Percentiles rank a stretch among this genome's conserved stretches.
Conservation (phyloP, 495 filamentous ascomycete genomes). For the Aspergillus indologenus region DNA sequence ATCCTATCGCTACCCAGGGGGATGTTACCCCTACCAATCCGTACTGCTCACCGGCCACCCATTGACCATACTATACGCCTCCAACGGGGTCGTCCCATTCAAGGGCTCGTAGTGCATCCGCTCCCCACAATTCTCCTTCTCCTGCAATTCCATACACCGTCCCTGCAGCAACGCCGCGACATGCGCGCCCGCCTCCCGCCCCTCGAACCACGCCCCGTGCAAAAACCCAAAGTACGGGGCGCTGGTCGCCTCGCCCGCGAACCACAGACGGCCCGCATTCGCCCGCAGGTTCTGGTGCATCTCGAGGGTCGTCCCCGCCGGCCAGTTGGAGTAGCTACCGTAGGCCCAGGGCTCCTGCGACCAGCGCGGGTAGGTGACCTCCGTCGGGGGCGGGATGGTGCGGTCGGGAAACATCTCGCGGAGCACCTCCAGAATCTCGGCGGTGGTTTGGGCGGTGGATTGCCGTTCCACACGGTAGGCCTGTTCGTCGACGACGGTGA, state of each 20-base stretch:
- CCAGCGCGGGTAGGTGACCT: constrained; percentile 72
- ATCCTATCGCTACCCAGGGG: no score
- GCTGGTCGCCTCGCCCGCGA: constrained; percentile 71
- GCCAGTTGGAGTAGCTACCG: constrained; percentile 75
- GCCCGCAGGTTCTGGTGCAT: constrained; percentile 71
- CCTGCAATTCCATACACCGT: constrained; percentile 1
- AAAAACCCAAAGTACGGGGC: constrained; percentile 69
- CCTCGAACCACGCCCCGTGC: constrained; percentile 66
- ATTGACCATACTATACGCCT: constrained; percentile 13
- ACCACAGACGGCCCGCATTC: constrained; percentile 63
- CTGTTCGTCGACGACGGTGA: constrained; percentile 59
- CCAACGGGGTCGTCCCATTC: constrained; percentile 18
- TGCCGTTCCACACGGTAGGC: constrained; percentile 65
- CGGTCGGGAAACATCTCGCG: constrained; percentile 62
- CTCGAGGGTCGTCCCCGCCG: constrained; percentile 59
- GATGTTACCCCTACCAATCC: no score
- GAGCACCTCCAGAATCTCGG: constrained; percentile 59
- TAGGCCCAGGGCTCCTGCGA: constrained; percentile 61
- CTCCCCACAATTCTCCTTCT: constrained; percentile 14
- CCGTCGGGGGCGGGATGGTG: constrained; percentile 64
- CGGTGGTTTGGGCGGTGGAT: constrained; percentile 56
- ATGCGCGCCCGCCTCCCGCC: constrained; percentile 48
- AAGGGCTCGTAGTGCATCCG: constrained; percentile 28
- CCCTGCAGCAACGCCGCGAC: constrained; percentile 41
- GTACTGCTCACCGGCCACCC: constrained; percentile 19